A percentile compares a stretch with the other conserved stretches of the same genome.
Conservation (phyloP, 1,139 yeast genomes). For the Candida pseudoviswanathii region DNA sequence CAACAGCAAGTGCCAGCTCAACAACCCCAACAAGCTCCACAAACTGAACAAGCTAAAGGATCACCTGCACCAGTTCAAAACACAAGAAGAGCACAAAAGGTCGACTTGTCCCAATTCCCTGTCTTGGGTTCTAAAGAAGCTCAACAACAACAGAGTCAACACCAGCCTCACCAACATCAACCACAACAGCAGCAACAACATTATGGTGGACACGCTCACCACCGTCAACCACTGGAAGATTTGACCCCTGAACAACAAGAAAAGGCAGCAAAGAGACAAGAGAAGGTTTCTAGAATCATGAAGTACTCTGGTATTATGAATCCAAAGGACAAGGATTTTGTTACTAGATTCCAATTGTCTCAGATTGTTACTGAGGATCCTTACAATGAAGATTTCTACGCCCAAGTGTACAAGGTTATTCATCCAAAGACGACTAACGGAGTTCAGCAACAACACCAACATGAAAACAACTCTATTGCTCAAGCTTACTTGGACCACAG, state of each 20-base stretch:
- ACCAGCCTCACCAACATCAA: constrained; percentile 12
- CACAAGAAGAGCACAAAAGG: constrained; percentile 22
- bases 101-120: constrained; percentile 52
- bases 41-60: constrained; percentile 8
- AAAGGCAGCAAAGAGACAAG: constrained; percentile 68
- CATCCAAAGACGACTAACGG: constrained; percentile 56
- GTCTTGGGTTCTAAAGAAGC: constrained; percentile 50
- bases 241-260: constrained; percentile 52
- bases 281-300: constrained; percentile 76
- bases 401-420: constrained; percentile 88
- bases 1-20: constrained; percentile 17
- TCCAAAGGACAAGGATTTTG: constrained; percentile 94
- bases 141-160: constrained; percentile 14
- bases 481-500: constrained; percentile 94
- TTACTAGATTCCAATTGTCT: constrained; percentile 89
- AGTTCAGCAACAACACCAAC: constrained; percentile 31
- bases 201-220: constrained; percentile 19
- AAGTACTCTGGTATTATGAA: constrained; percentile 93
- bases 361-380: constrained; percentile 98
- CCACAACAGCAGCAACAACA: constrained; percentile 18
- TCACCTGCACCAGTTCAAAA: background rate
- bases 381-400: constrained; percentile 93
- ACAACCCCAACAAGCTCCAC: constrained; percentile 10
- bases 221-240: constrained; percentile 28
- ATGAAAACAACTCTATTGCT: constrained; percentile 66